Conservation (phyloP, 306 rosid genomes). For the Quercus dentata region DNA sequence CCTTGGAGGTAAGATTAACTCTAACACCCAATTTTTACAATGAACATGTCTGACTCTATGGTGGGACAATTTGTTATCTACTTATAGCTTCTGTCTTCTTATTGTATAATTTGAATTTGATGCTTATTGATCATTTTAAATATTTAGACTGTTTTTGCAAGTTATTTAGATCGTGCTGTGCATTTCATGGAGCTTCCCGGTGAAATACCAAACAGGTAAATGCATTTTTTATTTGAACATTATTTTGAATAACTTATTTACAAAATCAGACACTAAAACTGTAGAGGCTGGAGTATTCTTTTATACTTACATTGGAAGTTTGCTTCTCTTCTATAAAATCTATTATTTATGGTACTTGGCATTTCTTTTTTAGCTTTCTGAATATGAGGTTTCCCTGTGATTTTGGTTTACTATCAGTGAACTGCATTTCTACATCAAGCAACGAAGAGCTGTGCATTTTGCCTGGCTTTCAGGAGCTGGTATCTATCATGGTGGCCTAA, state of each 20-base stretch:
- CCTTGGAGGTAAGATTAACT: constrained; percentile 67
- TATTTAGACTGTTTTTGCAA: constrained; percentile 71
- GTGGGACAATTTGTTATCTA: constrained; percentile 12
- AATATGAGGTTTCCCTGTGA: constrained; percentile 13
- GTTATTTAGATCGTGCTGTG: constrained; percentile 78
- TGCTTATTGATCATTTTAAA: constrained; percentile 26
- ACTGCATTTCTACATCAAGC: constrained; percentile 89
- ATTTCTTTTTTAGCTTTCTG: not conserved
- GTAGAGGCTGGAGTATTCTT: not conserved
- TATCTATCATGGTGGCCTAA: constrained; percentile 86
- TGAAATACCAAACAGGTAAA: constrained; percentile 89
- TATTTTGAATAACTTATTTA: constrained; percentile 1
- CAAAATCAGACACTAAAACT: constrained; percentile 9
- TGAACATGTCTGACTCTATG: not conserved
- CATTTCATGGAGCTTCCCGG: constrained; percentile 99
- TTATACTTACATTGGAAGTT: not conserved
- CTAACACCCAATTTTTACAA: not conserved
- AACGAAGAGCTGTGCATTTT: constrained; percentile 94
- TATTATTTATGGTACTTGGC: not conserved
- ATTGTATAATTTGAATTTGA: constrained; percentile 14
- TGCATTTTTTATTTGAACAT: not conserved
- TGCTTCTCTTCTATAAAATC: not conserved
- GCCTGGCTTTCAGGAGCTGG: constrained; percentile 99
- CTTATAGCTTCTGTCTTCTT: constrained; percentile 2
- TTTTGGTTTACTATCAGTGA: constrained; percentile 59